Conservation (phyloP, 495 filamentous ascomycete genomes). For the Hapsidospora chrysogenum region DNA sequence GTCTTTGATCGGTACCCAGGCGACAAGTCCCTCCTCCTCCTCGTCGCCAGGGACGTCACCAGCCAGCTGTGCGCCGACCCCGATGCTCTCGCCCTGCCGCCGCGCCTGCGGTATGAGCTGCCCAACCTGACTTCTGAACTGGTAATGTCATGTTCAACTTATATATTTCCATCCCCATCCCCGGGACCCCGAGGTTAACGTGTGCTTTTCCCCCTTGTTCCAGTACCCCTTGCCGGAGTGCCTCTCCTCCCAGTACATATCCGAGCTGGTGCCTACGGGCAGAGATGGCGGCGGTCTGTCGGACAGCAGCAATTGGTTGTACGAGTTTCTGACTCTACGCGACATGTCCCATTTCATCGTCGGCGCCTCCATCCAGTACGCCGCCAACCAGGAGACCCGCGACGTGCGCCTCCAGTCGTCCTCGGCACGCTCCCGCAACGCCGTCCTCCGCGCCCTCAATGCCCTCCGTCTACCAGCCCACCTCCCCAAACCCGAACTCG, state of each 20-base stretch:
- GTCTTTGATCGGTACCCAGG: constrained; percentile 19
- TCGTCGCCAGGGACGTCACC: constrained; percentile 17
- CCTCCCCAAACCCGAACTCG: constrained; percentile 11
- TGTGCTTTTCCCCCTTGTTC: no score
- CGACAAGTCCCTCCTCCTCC: constrained; percentile 14
- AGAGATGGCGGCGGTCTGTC: constrained; percentile 9
- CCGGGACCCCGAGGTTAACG: no score
- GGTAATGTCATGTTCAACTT: constrained; percentile 9
- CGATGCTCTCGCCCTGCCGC: constrained; percentile 12
- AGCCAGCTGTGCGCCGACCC: constrained; percentile 14
- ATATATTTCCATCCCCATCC: constrained; percentile 1
- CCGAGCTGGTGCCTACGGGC: constrained; percentile 9
- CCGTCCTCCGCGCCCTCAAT: constrained; percentile 15
- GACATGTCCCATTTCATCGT: constrained; percentile 19
- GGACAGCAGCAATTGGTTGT: no score
- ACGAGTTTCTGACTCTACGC: constrained; percentile 16
- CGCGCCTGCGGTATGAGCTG: constrained; percentile 11
- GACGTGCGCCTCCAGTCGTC: constrained; percentile 13
- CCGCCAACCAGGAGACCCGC: constrained; percentile 14
- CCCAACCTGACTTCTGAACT: constrained; percentile 16
- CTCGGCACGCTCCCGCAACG: constrained; percentile 17
- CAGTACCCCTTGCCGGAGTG: no score
- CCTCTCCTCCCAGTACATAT: no score
- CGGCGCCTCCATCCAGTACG: constrained; percentile 18
- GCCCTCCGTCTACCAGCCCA: constrained; percentile 12